Conservation (phyloP, 305 asterid species). For the Solanum hybrid region DNA sequence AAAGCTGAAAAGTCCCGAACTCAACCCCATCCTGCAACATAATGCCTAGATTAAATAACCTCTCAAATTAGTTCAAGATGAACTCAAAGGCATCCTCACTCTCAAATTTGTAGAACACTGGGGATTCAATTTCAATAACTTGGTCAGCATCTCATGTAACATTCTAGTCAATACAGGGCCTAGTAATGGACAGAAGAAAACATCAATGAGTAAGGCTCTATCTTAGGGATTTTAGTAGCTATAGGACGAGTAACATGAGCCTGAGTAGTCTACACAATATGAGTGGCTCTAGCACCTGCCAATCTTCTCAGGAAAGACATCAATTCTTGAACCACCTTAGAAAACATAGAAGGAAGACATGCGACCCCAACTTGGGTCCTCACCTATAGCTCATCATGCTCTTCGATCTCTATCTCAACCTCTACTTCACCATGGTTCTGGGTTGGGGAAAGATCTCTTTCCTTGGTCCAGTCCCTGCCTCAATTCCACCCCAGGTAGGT, state of each 20-base stretch:
- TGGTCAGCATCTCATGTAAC: neutral
- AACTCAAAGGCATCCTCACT: neutral
- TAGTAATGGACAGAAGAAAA: neutral
- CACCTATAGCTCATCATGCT: neutral
- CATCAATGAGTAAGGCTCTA: neutral
- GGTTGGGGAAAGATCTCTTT: neutral
- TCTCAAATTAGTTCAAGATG: neutral
- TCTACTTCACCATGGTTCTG: neutral
- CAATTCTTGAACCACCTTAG: neutral
- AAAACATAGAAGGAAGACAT: neutral
- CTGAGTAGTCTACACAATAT: neutral
- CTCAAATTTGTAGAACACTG: neutral
- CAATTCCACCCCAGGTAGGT: neutral
- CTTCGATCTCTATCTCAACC: neutral
- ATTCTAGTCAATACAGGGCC: neutral
- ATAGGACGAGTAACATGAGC: neutral
- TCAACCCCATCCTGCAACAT: neutral
- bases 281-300: neutral
- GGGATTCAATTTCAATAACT: neutral
- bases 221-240: neutral
- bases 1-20: neutral
- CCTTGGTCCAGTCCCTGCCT: neutral
- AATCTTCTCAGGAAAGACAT: neutral
- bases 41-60: neutral
- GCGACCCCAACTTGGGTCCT: neutral